These are phyloP conservation scores for Lodderomyces margitis DNA, from an alignment of 1,139 yeast species.

Conservation along the genomic window DNA sequence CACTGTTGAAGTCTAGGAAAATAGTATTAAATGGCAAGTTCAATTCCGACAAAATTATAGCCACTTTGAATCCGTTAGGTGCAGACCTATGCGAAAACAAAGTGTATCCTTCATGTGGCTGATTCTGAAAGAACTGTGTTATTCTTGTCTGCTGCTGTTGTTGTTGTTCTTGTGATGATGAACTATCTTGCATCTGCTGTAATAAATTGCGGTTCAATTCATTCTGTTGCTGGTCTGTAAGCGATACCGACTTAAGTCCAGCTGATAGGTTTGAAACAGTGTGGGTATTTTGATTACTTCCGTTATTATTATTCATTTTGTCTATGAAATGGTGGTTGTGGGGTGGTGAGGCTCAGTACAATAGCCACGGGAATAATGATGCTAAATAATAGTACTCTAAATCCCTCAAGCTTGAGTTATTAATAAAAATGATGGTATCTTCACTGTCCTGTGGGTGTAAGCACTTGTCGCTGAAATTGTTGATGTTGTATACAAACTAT, in stretches of 20 bases:
- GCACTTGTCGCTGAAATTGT: no score
- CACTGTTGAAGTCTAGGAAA: constrained; percentile 81
- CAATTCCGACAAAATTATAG: constrained; percentile 82
- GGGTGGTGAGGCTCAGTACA: no score
- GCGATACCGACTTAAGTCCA: constrained; percentile 46
- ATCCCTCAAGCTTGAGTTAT: background rate
- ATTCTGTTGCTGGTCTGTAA: constrained; percentile 43
- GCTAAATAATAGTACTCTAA: no score
- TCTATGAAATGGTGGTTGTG: background rate
- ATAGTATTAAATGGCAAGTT: constrained; percentile 79
- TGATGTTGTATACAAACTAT: no score
- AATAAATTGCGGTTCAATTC: constrained; percentile 39
- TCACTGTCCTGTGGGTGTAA: background rate
- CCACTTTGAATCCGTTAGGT: constrained; percentile 95
- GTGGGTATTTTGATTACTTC: constrained; percentile 15
- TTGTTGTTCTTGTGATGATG: constrained; percentile 5
- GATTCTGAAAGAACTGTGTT: constrained; percentile 70
- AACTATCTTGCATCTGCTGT: constrained; percentile 26
- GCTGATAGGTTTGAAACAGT: constrained; percentile 47
- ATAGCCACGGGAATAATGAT: background rate
- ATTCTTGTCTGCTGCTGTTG: constrained; percentile 54
- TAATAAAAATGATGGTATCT: background rate
- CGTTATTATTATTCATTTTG: constrained; percentile 2
- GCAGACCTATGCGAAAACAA: constrained; percentile 89
- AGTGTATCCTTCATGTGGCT: constrained; percentile 82